phyloP scores from a whole-genome alignment of 2,329 filamentous ascomycete genomes.

The Alternaria brassicae region DNA sequence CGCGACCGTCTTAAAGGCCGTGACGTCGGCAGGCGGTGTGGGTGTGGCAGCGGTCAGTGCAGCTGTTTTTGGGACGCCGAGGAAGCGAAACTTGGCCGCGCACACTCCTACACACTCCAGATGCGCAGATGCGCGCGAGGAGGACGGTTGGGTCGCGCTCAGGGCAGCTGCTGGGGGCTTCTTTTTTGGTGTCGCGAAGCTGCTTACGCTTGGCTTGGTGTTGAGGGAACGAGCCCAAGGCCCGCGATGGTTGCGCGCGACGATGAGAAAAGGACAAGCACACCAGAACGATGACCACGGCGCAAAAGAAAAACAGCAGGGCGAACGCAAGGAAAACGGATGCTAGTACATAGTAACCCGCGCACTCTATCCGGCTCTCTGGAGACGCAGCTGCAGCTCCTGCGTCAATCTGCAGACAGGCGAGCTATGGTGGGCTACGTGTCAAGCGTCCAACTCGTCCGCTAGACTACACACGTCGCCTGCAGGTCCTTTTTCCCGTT shows the following conservation, averaged over 20 bases:
- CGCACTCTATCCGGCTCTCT: slow-evolving; percentile 40
- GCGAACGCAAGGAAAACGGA: slow-evolving; percentile 34
- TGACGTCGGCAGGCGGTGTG: slow-evolving; percentile 50
- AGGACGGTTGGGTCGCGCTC: slow-evolving; percentile 22
- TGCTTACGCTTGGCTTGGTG: slow-evolving; percentile 18
- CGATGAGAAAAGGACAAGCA: slow-evolving; percentile 10
- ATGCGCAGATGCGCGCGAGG: slow-evolving; percentile 25
- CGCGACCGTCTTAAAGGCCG: slow-evolving; percentile 45
- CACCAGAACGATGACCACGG: slow-evolving; percentile 15
- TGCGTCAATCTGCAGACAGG: slow-evolving; percentile 51
- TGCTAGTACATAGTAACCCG: slow-evolving; percentile 47
- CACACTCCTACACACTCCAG: slow-evolving; percentile 21
- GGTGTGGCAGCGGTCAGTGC: slow-evolving; percentile 51
- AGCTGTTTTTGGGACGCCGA: slow-evolving; percentile 41
- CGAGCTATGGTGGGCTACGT: slow-evolving; percentile 48
- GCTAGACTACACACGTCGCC: slow-evolving; percentile 43
- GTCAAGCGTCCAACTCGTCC: slow-evolving; percentile 44
- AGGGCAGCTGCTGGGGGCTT: slow-evolving; percentile 13
- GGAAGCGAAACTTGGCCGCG: slow-evolving; percentile 35
- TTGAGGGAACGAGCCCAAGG: slow-evolving; percentile 30
- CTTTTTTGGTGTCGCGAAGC: slow-evolving; percentile 21
- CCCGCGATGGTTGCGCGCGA: slow-evolving; percentile 29
- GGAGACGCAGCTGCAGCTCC: slow-evolving; percentile 49
- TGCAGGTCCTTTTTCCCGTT: slow-evolving; percentile 40
- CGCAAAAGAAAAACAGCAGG: slow-evolving; percentile 33